Conservation (phyloP, 352 stramenopile genomes). For the Phytophthora kernoviae region DNA sequence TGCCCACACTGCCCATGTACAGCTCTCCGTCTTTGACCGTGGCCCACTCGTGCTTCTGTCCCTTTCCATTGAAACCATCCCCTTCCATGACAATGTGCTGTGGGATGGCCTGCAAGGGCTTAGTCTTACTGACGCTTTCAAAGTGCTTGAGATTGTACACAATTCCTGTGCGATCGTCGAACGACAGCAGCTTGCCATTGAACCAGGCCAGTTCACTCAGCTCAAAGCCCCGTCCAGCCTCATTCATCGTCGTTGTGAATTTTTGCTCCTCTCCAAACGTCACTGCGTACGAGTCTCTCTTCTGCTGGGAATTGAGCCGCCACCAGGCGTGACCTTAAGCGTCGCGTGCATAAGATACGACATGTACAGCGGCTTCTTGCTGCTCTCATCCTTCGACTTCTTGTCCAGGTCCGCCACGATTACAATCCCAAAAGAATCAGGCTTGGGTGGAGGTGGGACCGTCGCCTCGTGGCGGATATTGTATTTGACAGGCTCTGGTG, state of each 20-base stretch:
- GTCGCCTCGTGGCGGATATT: constrained; percentile 42
- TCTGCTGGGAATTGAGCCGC: constrained; percentile 37
- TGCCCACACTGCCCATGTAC: constrained; percentile 96
- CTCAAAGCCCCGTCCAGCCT: constrained; percentile 96
- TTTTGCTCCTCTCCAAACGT: constrained; percentile 68
- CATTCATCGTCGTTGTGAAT: constrained; percentile 90
- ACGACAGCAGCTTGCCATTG: constrained; percentile 91
- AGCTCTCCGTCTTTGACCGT: constrained; percentile 98
- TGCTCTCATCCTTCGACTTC: constrained; percentile 85
- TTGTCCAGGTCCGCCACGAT: constrained; percentile 97
- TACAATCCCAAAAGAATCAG: constrained; percentile 84
- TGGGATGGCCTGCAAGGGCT: constrained; percentile 89
- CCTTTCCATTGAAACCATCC: constrained; percentile 95
- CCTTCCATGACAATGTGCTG: constrained; percentile 98
- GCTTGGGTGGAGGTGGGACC: constrained; percentile 34
- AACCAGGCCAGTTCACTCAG: constrained; percentile 94
- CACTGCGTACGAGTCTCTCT: constrained; percentile 61
- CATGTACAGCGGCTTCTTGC: constrained; percentile 91
- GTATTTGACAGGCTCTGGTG: constrained; percentile 13
- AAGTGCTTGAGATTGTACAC: constrained; percentile 97
- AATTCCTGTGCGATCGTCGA: constrained; percentile 98
- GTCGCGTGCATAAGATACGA: constrained; percentile 92
- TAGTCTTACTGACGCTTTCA: constrained; percentile 45
- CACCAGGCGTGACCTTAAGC: constrained; percentile 67
- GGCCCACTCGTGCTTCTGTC: constrained; percentile 99